phyloP scores from a whole-genome alignment of 176 grass and related monocot genomes.

The Paspalum vaginatum region DNA sequence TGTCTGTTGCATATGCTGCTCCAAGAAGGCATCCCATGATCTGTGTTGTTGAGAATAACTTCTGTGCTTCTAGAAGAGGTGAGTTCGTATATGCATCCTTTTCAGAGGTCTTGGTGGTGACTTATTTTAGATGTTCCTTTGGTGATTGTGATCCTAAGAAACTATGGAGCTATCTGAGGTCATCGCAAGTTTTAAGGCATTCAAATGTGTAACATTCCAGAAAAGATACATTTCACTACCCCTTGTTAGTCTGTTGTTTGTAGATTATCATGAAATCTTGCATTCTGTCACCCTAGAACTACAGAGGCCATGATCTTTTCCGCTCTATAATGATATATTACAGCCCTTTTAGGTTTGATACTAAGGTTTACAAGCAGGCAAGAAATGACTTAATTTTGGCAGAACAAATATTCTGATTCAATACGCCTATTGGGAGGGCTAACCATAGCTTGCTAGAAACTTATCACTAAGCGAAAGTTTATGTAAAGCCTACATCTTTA shows the following conservation, averaged over 20 bases:
- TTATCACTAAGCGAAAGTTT: slow-evolving; percentile 13
- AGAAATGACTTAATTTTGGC: neutral
- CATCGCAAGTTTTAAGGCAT: neutral
- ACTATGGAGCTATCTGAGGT: neutral
- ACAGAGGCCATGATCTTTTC: neutral
- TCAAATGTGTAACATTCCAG: slow-evolving; percentile 6
- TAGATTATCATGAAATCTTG: slow-evolving; percentile 1
- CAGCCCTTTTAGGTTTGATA: neutral
- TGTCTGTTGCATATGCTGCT: slow-evolving; percentile 86
- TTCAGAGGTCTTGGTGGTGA: slow-evolving; percentile 1
- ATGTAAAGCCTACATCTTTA: slow-evolving; percentile 7
- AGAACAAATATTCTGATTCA: neutral
- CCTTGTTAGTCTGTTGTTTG: neutral
- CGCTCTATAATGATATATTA: neutral
- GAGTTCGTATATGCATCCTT: slow-evolving; percentile 30
- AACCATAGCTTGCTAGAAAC: neutral
- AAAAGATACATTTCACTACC: neutral
- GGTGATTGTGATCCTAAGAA: neutral
- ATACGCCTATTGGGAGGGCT: neutral
- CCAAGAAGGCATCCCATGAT: slow-evolving; percentile 89
- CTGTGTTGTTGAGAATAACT: slow-evolving; percentile 85
- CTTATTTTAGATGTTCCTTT: neutral
- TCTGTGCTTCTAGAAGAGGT: slow-evolving; percentile 97
- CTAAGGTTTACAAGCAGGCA: neutral
- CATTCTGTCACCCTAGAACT: neutral